Evolutionary conservation across 345 rosid genomes (phyloP), one percentile per base, ranked within the genome.

Genomic region (Heritiera fomes): DNA sequence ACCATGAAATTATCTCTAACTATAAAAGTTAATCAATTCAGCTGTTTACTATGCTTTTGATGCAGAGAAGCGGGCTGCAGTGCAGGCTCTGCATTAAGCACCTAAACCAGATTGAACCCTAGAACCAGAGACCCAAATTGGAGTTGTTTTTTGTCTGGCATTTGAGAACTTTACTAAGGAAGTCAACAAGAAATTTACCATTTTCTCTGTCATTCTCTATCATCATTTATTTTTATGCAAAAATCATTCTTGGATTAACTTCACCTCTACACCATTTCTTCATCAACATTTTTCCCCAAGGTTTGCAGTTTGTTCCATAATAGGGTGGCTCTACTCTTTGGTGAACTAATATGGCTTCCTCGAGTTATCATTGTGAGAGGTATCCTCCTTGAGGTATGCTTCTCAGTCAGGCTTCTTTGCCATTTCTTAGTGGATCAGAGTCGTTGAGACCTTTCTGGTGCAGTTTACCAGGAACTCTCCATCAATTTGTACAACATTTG

Each of bases 11-110:
- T 73, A 74, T 46, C 45, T 23, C 28, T 2, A 77, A 79, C 52
- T 43, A 65, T 76, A 79, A 74, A 78, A 81, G 87, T 87, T 87
- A 86, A 90, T 85, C 32, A 40, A 10, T 82, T 76, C 41, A 74
- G 87, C 89, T 90, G 82, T 83, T 83, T 85, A 73, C 76, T 34
- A 75, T 85, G 88, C 86, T 86, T 85, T 91, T 84, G 88, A 86
- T 91, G 91, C 95, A 89, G 89, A 86, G 88, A 84, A 75, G 86
- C 87, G 77, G 84, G 85, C 78, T 86, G 75, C 83, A 89, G 83
- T 83, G 89, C 87, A 76, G 82, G 90, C 90, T 87, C 90, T 86
- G 91, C 88, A 86, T 85, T 89, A 89, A 89, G 81, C 75, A 76
- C 83, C 80, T 87, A 88, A 70, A 89, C 87, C 87, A 81, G 91